Percentiles rank a stretch among this genome's conserved stretches.
Evolutionary conservation across 306 rosid species (phyloP).

Genomic region (Lablab purpureus): DNA sequence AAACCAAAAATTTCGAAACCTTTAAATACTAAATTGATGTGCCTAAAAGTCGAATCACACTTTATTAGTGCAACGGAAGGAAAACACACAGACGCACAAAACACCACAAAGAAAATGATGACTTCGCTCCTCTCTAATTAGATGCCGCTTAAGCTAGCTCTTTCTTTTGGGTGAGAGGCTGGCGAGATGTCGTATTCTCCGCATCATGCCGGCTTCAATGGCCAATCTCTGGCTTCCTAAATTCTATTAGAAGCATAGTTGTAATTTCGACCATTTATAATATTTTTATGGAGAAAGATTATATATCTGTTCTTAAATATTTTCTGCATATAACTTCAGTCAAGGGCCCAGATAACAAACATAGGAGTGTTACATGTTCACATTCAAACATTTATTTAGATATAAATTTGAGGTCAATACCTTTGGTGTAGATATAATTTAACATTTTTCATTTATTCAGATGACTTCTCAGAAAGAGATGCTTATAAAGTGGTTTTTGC

Average conservation of each 20-base stretch:
- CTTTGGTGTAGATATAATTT: not conserved
- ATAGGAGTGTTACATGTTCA: not conserved
- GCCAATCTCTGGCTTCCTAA: not conserved
- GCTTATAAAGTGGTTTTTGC: not conserved
- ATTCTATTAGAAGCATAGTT: not conserved
- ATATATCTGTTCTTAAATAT: constrained; percentile 9
- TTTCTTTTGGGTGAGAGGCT: not conserved
- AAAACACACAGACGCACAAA: not conserved
- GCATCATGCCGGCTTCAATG: not conserved
- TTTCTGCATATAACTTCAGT: not conserved
- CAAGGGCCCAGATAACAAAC: not conserved
- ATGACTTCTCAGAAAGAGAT: not conserved
- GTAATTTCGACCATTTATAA: not conserved
- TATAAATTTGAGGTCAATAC: constrained; percentile 3
- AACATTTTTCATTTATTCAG: constrained; percentile 24
- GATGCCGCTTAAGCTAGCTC: not conserved
- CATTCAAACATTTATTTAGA: not conserved
- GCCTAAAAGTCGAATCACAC: not conserved
- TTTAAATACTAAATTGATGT: not conserved
- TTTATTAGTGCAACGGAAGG: not conserved
- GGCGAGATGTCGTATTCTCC: not conserved
- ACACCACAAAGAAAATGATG: constrained; percentile 2
- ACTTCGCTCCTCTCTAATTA: not conserved
- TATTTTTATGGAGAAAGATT: not conserved
- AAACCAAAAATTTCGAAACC: not conserved